Base-by-base conservation (phyloP, 176 grass and related monocot genomes). In the Urochloa ruziziensis region DNA sequence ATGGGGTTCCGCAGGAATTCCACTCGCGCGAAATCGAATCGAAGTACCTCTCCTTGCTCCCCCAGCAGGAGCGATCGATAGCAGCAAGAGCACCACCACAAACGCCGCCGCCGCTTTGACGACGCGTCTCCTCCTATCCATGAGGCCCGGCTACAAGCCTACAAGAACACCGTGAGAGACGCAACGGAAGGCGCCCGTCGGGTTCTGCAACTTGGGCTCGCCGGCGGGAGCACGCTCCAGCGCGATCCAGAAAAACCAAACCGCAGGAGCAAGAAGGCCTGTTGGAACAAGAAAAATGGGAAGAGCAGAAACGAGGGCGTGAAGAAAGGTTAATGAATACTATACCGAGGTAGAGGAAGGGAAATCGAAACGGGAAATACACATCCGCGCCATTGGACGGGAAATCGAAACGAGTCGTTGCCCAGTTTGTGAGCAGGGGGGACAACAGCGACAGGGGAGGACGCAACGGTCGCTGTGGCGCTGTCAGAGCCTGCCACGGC, bases 31-130 rank as follows among this genome's bases (percentile, higher is more conserved):
- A 21, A 19, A 53, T n/a, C 17, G 33, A 51, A 56, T 17, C 7
- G 23, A 76, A 14, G 42, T 83, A 83, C 86, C 86, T 77, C 18
- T 70, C 10, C 79, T 35, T 37, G 77, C 52, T 53, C 8, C 43
- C 17, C 40, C 86, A 8, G 49, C 7, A 4, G 79, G 23, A 51
- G 63, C 63, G 2, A 54, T 13, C 0, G 60, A 70, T 73, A 88
- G 79, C 39, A 88, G 63, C 80, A 88, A 40, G 52, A 87, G 6
- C 39, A 21, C 39, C 39, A 21, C 39, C 64, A 78, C 18, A 34
- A 51, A 36, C 47, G 27, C 62, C 78, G 1, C 70, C 11, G 56
- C 70, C 33, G 78, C 23, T 35, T 37, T 52, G 28, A 25, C 44
- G 29, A 24, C 16, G 49, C 70, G 48, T 39, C 62, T 27, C 54